Conservation (phyloP, 208 protist species). For the Strigomonas culicis region DNA sequence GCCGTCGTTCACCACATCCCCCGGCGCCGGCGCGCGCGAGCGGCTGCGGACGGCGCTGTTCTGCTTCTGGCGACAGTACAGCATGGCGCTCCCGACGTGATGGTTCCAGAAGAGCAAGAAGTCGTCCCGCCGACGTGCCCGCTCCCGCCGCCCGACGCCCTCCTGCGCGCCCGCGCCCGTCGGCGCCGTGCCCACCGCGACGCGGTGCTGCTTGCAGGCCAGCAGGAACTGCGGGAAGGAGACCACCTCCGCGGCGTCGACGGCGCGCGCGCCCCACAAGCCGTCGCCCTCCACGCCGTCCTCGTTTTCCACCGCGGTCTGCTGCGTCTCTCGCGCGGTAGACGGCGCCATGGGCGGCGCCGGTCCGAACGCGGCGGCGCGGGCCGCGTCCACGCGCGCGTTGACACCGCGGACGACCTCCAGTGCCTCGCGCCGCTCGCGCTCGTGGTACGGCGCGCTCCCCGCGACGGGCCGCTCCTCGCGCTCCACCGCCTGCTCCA, state of each 20-base stretch:
- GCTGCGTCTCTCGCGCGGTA: too few species aligned
- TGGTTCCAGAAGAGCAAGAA: constrained; percentile 52
- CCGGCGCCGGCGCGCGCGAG: too few species aligned
- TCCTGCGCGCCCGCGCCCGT: background rate
- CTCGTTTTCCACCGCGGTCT: too few species aligned
- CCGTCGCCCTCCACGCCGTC: too few species aligned
- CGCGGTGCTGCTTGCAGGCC: constrained; percentile 41
- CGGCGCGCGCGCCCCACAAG: background rate
- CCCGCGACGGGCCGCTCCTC: constrained; percentile 1
- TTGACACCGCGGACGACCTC: too few species aligned
- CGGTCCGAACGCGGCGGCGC: background rate
- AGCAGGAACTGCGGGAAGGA: constrained; percentile 66
- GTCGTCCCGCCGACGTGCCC: constrained; percentile 27
- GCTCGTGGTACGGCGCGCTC: background rate
- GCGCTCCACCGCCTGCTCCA: constrained; percentile 6
- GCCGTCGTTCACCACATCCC: background rate
- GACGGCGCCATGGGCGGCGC: too few species aligned
- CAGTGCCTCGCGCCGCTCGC: background rate
- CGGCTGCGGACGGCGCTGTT: too few species aligned
- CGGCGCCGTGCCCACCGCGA: constrained; percentile 29
- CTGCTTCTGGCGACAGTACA: constrained; percentile 29
- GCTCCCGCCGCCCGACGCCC: constrained; percentile 11
- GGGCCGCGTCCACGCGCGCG: background rate
- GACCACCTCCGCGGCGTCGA: background rate
- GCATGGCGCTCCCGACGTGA: constrained; percentile 49